A percentile compares a stretch with the other conserved stretches of the same genome.
phyloP scores from a whole-genome alignment of 805 yeast species.

The Lipomyces starkeyi region DNA sequence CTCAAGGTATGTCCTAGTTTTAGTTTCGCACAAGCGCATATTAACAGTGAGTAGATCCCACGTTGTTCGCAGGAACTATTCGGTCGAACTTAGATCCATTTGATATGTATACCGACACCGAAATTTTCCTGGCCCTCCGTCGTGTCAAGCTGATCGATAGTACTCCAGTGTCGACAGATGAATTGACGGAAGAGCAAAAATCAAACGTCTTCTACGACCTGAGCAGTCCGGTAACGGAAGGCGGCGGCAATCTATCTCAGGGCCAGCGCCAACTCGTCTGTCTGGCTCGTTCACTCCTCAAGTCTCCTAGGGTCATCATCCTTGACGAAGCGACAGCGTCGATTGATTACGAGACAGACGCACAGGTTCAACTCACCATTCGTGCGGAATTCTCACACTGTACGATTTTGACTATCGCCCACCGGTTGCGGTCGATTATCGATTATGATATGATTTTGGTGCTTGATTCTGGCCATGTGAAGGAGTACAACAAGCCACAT shows the following conservation, averaged over 20 bases:
- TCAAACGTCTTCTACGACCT: conserved; percentile 56
- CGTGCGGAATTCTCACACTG: conserved; percentile 68
- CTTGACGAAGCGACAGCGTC: conserved; percentile 78
- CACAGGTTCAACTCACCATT: conserved; percentile 74
- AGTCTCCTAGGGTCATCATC: conserved; percentile 69
- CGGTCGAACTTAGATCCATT: conserved; percentile 78
- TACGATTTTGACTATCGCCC: conserved; percentile 85
- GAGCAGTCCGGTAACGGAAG: conserved; percentile 63
- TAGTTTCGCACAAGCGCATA: conserved; percentile 68
- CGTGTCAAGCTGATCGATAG: conserved; percentile 26
- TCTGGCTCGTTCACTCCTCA: conserved; percentile 77
- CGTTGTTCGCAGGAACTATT: conserved; percentile 71
- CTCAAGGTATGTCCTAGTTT: conserved; percentile 75
- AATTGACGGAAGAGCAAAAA: conserved; percentile 13
- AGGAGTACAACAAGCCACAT: conserved; percentile 75
- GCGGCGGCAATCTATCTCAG: conserved; percentile 79
- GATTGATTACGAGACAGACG: conserved; percentile 82
- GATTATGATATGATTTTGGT: conserved; percentile 78
- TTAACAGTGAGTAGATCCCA: conserved; percentile 76
- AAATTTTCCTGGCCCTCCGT: conserved; percentile 42
- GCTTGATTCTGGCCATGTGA: conserved; percentile 76
- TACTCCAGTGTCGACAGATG: conserved; percentile 4
- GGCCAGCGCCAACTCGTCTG: conserved; percentile 90
- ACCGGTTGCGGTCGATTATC: conserved; percentile 73
- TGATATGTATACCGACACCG: conserved; percentile 59